Conservation (phyloP, 1,284 basidiomycete species). For the Mycosarcoma maydis region DNA sequence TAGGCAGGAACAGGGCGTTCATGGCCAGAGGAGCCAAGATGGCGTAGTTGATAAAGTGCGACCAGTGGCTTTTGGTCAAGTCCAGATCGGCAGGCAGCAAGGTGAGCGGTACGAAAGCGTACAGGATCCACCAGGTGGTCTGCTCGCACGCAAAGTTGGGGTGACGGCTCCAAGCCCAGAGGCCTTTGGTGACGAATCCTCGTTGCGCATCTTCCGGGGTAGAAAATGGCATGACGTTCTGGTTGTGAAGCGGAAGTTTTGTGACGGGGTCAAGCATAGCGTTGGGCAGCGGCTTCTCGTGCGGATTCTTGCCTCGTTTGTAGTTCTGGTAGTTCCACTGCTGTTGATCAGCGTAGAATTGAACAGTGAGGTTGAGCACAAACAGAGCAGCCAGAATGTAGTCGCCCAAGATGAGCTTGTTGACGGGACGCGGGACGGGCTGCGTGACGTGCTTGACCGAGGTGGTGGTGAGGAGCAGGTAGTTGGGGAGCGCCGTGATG, state of each 20-base stretch:
- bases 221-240: slow-evolving; percentile 35
- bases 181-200: slow-evolving; percentile 83
- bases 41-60: slow-evolving; percentile 60
- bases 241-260: slow-evolving; percentile 23
- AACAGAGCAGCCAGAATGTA: slow-evolving; percentile 74
- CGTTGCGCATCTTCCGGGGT: slow-evolving; percentile 73
- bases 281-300: slow-evolving; percentile 37
- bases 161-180: slow-evolving; percentile 87
- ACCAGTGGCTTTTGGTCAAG: slow-evolving; percentile 55
- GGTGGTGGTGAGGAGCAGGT: slow-evolving; percentile 68
- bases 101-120: slow-evolving; percentile 64
- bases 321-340: slow-evolving; percentile 83
- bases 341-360: slow-evolving; percentile 88
- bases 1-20: slow-evolving; percentile 56
- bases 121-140: slow-evolving; percentile 78
- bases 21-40: slow-evolving; percentile 54
- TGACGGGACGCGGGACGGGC: slow-evolving; percentile 60
- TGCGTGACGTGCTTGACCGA: slow-evolving; percentile 68
- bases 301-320: slow-evolving; percentile 72
- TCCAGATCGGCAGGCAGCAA: slow-evolving; percentile 71
- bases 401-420: slow-evolving; percentile 74
- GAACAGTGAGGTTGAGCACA: slow-evolving; percentile 74
- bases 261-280: slow-evolving; percentile 26
- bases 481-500: slow-evolving; percentile 71
- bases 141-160: slow-evolving; percentile 93